Evolutionary conservation across 495 filamentous ascomycete genomes (phyloP).

Genomic region (Eremomyces bilateralis): DNA sequence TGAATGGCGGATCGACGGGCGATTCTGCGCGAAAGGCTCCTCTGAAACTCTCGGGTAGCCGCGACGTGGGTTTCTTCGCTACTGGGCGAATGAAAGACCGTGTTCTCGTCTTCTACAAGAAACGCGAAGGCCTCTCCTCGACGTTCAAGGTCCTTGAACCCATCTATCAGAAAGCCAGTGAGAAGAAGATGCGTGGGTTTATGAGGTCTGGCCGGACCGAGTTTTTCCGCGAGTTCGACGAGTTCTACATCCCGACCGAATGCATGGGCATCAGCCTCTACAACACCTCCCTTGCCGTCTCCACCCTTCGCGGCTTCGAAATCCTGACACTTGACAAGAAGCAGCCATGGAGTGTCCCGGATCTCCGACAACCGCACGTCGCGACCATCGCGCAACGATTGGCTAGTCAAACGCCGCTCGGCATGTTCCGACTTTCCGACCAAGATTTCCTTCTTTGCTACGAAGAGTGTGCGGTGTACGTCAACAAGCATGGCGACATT

Average conservation of each 20-base stretch:
- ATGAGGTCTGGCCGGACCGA: constrained; percentile 52
- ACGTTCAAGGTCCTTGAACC: constrained; percentile 94
- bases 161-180: constrained; percentile 67
- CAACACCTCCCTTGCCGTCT: constrained; percentile 75
- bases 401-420: constrained; percentile 58
- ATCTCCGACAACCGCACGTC: constrained; percentile 53
- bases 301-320: constrained; percentile 83
- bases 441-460: constrained; percentile 87
- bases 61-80: constrained; percentile 90
- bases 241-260: constrained; percentile 97
- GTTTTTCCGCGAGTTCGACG: constrained; percentile 93
- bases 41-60: constrained; percentile 67
- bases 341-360: constrained; percentile 70
- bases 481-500: constrained; percentile 95
- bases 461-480: constrained; percentile 86
- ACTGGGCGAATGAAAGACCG: constrained; percentile 93
- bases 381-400: constrained; percentile 63
- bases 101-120: constrained; percentile 87
- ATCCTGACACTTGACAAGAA: constrained; percentile 95
- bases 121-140: constrained; percentile 71
- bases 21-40: constrained; percentile 56
- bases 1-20: constrained; percentile 36
- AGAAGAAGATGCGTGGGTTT: constrained; percentile 52
- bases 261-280: constrained; percentile 91
- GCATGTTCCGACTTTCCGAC: constrained; percentile 90